Evolutionary conservation across 2,329 filamentous ascomycete species (phyloP).

Genomic region (Apiospora aurea): DNA sequence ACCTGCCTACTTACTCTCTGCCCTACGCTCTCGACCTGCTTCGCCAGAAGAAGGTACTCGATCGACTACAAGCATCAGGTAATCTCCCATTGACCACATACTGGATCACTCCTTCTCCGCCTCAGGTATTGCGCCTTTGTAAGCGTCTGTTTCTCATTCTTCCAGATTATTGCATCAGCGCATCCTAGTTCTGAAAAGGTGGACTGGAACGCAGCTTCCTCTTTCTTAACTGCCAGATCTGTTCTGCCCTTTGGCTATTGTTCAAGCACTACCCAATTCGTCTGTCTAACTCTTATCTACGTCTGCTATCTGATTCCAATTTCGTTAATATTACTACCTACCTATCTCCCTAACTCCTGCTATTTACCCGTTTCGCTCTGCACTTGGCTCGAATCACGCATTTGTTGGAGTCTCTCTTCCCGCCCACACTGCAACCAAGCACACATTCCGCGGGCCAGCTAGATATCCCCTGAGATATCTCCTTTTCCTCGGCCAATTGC

Average conservation of each 20-base stretch:
- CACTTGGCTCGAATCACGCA: constrained; percentile 10
- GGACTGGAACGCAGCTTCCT: constrained; percentile 18
- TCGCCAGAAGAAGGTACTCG: constrained; percentile 5
- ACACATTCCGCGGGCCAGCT: constrained; percentile 3
- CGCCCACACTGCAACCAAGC: background rate
- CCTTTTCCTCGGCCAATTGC: background rate
- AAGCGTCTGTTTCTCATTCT: constrained; percentile 22
- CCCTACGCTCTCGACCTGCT: constrained; percentile 5
- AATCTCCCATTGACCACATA: background rate
- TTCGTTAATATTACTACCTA: background rate
- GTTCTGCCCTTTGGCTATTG: background rate
- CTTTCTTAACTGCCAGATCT: constrained; percentile 1
- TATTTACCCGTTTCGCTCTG: background rate
- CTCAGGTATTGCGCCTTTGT: constrained; percentile 23
- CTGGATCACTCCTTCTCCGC: background rate
- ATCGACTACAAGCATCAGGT: constrained; percentile 10
- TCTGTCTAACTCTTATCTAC: background rate
- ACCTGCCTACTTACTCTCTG: background rate
- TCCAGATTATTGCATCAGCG: constrained; percentile 19
- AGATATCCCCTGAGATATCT: background rate
- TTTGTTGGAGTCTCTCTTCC: background rate
- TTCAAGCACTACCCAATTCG: background rate
- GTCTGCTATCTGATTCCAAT: background rate
- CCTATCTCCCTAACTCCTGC: background rate
- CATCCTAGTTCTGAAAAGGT: constrained; percentile 25